A percentile compares a stretch with the other conserved stretches of the same genome.
Evolutionary conservation across 2,329 filamentous ascomycete genomes (phyloP).

Genomic region (Xylariaceae sp.): DNA sequence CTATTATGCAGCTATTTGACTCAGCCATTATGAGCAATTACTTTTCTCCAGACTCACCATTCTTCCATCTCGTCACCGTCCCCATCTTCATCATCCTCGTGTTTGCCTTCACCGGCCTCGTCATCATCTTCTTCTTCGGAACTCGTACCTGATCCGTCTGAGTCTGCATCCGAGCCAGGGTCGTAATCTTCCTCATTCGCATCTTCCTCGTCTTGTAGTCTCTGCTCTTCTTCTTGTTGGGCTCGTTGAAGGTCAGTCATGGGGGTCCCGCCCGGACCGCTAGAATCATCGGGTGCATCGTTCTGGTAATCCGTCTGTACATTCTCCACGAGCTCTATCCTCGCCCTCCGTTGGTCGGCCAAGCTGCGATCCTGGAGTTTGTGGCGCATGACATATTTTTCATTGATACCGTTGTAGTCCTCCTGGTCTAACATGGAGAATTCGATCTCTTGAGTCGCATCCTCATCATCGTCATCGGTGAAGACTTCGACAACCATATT

Average conservation of each 20-base stretch:
- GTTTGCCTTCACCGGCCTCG: constrained; percentile 41
- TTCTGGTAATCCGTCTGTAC: constrained; percentile 41
- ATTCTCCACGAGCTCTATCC: constrained; percentile 57
- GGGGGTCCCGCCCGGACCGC: constrained; percentile 40
- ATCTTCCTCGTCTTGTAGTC: constrained; percentile 55
- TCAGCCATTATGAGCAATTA: background rate
- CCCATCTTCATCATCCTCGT: constrained; percentile 37
- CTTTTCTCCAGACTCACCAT: constrained; percentile 7
- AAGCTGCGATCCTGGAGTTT: constrained; percentile 62
- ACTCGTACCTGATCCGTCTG: constrained; percentile 49
- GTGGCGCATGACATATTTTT: constrained; percentile 55
- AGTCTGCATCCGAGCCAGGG: constrained; percentile 55
- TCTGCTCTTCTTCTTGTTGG: constrained; percentile 47
- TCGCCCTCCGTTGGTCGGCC: constrained; percentile 62
- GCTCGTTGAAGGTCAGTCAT: constrained; percentile 49
- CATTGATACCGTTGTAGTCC: constrained; percentile 59
- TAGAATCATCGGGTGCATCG: constrained; percentile 39
- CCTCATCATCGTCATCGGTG: constrained; percentile 37
- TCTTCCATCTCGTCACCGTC: constrained; percentile 36
- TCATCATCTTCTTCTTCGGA: constrained; percentile 50
- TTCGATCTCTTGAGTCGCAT: constrained; percentile 55
- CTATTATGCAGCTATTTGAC: constrained; percentile 6
- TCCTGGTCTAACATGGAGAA: constrained; percentile 67
- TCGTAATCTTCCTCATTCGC: constrained; percentile 64
- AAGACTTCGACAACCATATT: constrained; percentile 61